Conservation (phyloP, 1,284 basidiomycete species). For the Cystobasidiaceae sp. region DNA sequence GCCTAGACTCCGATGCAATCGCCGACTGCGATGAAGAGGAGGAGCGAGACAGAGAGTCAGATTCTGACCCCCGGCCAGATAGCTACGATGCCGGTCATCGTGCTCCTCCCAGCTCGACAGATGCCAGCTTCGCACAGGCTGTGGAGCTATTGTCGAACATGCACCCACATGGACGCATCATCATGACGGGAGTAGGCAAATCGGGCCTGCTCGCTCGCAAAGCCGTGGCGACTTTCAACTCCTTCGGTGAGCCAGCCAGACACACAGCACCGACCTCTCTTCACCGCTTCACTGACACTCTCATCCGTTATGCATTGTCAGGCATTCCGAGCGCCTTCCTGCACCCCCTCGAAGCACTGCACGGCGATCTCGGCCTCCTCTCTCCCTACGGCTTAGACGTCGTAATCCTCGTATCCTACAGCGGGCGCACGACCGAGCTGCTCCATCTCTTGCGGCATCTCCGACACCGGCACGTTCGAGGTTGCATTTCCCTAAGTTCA, state of each 20-base stretch:
- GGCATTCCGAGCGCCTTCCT: constrained; percentile 48
- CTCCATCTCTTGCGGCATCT: constrained; percentile 45
- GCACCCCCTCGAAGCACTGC: constrained; percentile 48
- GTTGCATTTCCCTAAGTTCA: constrained; percentile 46
- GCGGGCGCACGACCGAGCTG: constrained; percentile 47
- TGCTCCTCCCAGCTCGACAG: constrained; percentile 18
- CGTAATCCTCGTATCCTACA: constrained; percentile 47
- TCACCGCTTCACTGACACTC: background rate
- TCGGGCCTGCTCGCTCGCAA: constrained; percentile 43
- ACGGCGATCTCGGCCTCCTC: constrained; percentile 48
- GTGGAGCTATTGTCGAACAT: constrained; percentile 34
- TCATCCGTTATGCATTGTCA: background rate
- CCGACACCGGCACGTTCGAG: constrained; percentile 41
- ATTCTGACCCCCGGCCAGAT: background rate
- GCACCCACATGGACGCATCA: constrained; percentile 45
- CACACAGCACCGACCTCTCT: no score
- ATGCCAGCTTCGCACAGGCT: constrained; percentile 36
- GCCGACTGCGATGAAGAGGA: constrained; percentile 32
- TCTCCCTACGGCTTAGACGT: constrained; percentile 43
- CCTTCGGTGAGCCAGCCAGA: constrained; percentile 35
- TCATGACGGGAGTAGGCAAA: constrained; percentile 49
- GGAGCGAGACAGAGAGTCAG: background rate
- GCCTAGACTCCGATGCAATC: constrained; percentile 35
- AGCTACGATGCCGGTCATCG: no score
- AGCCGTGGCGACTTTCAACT: constrained; percentile 42